Evolutionary conservation across 1,139 yeast species (phyloP), one percentile per base, ranked within the genome.

Genomic region (Candida albicans): DNA sequence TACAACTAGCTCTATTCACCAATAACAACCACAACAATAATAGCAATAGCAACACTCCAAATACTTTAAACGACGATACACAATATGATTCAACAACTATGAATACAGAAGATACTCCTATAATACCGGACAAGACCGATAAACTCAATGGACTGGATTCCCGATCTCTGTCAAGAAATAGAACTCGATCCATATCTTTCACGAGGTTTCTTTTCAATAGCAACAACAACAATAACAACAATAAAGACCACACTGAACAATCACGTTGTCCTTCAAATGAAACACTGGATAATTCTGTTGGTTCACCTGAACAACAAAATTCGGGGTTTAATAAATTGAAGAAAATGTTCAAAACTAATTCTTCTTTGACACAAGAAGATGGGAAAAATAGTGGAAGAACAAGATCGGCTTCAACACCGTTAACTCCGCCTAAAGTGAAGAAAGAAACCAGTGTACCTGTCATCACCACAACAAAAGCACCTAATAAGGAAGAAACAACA

Each of bases 151-250:
- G 18, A 14, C 42, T 42, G 2, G 39, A 27, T 7, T 43, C 47
- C 11, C 41, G 50, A 36, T 41, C 50, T 13, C 49, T 27, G 33
- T 46, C 52, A 12, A 42, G 52, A 42, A 44, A 41, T 18, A 38
- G 54, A 35, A 49, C 50, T 10, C 41, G 61, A 39, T 55, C 62
- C 4, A 57, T 58, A 11, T 57, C 62, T 3, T 39, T 58, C 29
- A 47, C 60, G 3, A 54, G 53, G 36, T 53, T 56, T 34, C 48
- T 58, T 9, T 54, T 51, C 40, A 51, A 40, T 37, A 18, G 5
- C 22, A 18, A 18, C 22, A n/a, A n/a, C n/a, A n/a, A n/a, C n/a
- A n/a, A n/a, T n/a, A n/a, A n/a, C n/a, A n/a, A n/a, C n/a, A n/a
- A n/a, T n/a, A 53, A 48, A n/a, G 50, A 51, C 8, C 40, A 40